Evolutionary conservation across 768 basidiomycete genomes (phyloP).

Genomic region (Suillus americanus): DNA sequence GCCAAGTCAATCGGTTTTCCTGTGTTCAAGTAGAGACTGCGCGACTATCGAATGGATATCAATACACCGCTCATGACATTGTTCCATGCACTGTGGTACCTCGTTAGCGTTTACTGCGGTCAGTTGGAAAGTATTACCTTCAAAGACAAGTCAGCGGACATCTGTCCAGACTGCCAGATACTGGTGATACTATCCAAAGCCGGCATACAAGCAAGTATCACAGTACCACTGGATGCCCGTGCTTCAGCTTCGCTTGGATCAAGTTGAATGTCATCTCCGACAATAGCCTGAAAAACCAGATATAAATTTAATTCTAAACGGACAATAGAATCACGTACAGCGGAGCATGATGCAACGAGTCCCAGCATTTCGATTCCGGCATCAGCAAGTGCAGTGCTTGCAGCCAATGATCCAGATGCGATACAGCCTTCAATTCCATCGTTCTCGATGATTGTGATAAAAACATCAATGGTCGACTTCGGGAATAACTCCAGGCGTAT

Average conservation of each 20-base stretch:
- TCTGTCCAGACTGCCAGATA: constrained; percentile 81
- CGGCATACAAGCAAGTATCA: constrained; percentile 86
- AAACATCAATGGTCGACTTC: constrained; percentile 92
- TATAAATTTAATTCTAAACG: constrained; percentile 7
- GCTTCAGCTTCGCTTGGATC: constrained; percentile 81
- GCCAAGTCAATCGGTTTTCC: constrained; percentile 5
- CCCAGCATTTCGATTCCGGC: constrained; percentile 93
- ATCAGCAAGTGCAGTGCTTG: constrained; percentile 87
- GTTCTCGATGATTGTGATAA: constrained; percentile 86
- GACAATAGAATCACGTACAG: constrained; percentile 45
- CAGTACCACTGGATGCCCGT: constrained; percentile 51
- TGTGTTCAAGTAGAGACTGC: constrained; percentile 58
- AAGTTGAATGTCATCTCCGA: constrained; percentile 63
- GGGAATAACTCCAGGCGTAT: constrained; percentile 89
- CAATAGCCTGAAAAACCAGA: constrained; percentile 44
- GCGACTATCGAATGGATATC: constrained; percentile 78
- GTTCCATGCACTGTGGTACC: constrained; percentile 58
- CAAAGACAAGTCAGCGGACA: constrained; percentile 51
- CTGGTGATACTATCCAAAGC: constrained; percentile 82
- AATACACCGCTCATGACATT: constrained; percentile 66
- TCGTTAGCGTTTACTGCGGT: not conserved
- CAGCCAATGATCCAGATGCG: constrained; percentile 83
- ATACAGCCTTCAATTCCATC: constrained; percentile 89
- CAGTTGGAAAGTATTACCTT: constrained; percentile 43
- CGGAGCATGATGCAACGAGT: constrained; percentile 80